A percentile compares a stretch with the other conserved stretches of the same genome.
These are phyloP conservation scores for Eucalyptus tenuipes DNA, from an alignment of 345 rosid genomes.

Conservation along the genomic window DNA sequence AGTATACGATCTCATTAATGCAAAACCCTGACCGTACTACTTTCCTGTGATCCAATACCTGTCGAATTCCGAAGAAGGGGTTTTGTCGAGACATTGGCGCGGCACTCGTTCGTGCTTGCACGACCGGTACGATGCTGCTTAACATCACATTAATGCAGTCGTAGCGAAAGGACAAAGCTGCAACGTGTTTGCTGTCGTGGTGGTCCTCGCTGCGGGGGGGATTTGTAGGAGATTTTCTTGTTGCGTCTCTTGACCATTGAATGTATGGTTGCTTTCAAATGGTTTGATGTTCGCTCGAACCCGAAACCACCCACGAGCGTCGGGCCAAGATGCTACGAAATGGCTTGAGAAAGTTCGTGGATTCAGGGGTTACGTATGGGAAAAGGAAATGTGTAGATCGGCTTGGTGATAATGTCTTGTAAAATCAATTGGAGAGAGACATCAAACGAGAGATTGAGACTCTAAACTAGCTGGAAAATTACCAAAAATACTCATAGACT, in stretches of 20 bases:
- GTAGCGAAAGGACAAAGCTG: background rate
- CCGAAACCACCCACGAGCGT: background rate
- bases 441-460: background rate
- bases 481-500: rapidly evolving
- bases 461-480: background rate
- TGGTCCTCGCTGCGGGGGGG: background rate
- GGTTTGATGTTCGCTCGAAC: background rate
- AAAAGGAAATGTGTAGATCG: background rate
- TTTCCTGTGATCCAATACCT: background rate
- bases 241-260: background rate
- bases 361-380: background rate
- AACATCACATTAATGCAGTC: background rate
- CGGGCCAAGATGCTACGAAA: background rate
- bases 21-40: background rate
- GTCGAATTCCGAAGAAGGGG: background rate
- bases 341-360: background rate
- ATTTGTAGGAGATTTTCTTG: background rate
- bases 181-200: background rate
- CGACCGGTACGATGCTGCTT: background rate
- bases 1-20: background rate
- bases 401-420: background rate
- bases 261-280: background rate
- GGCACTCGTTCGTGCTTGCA: background rate
- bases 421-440: background rate
- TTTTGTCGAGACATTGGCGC: background rate